These are phyloP conservation scores for Arthroderma uncinatum DNA, from an alignment of 2,329 filamentous ascomycete genomes.

Conservation along the genomic window DNA sequence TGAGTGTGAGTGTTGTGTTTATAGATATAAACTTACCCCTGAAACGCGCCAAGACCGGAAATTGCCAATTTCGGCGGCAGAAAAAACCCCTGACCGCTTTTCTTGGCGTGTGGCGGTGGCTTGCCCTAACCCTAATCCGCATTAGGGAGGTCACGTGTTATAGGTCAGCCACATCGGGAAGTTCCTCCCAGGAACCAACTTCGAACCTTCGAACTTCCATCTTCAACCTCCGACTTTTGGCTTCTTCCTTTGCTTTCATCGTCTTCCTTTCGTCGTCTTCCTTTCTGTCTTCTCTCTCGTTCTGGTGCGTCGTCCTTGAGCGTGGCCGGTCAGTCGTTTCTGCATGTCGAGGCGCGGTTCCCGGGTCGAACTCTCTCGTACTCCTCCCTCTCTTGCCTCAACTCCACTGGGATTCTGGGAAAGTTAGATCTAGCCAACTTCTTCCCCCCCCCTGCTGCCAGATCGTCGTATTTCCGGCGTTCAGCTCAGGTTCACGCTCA, in stretches of 20 bases:
- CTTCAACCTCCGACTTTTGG: not conserved
- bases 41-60: constrained; percentile 2
- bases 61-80: not conserved
- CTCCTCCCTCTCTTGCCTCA: not conserved
- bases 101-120: not conserved
- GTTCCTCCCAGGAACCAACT: not conserved
- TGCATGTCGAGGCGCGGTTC: not conserved
- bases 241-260: not conserved
- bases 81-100: not conserved
- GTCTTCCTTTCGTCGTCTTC: not conserved
- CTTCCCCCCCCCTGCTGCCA: not conserved
- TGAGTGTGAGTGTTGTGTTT: too few species aligned
- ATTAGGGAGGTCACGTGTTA: not conserved
- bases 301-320: not conserved
- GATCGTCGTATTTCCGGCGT: constrained; percentile 2
- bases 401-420: not conserved
- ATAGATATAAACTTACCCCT: not conserved
- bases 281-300: not conserved
- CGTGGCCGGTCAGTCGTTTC: not conserved
- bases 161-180: not conserved
- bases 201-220: not conserved
- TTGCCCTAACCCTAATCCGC: not conserved
- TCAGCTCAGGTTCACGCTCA: not conserved
- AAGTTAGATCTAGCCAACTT: constrained; percentile 2
- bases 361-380: not conserved